These are phyloP conservation scores for Fusarium nematophilum DNA, from an alignment of 2,329 filamentous ascomycete genomes.

Conservation along the genomic window DNA sequence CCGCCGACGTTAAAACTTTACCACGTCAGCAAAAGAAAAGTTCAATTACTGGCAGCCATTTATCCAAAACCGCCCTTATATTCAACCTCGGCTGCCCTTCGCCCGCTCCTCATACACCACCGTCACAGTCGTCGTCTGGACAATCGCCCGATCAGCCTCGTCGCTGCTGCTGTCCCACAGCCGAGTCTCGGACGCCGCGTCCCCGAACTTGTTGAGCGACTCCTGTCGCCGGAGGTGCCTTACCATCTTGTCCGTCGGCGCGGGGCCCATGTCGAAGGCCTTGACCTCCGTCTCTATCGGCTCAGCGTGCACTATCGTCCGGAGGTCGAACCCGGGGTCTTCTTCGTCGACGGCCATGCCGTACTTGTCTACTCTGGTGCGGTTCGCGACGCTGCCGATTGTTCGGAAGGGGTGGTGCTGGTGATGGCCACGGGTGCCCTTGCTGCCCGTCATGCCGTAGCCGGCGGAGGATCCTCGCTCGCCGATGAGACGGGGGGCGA, in stretches of 20 bases:
- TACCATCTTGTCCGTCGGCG: conserved; percentile 25
- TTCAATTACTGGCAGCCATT: neutral
- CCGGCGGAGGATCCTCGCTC: conserved; percentile 26
- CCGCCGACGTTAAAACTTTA: no score
- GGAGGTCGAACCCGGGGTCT: conserved; percentile 33
- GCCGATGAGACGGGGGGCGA: conserved; percentile 41
- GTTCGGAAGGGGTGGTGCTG: conserved; percentile 32
- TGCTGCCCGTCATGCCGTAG: conserved; percentile 9
- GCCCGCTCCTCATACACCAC: conserved; percentile 36
- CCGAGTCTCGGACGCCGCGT: conserved; percentile 14
- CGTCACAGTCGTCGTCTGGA: conserved; percentile 41
- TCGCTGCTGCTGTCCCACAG: conserved; percentile 27
- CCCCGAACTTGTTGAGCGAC: conserved; percentile 37
- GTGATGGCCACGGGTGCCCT: conserved; percentile 9
- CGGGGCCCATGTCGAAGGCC: conserved; percentile 17
- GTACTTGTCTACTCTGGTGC: conserved; percentile 15
- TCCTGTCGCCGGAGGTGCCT: conserved; percentile 37
- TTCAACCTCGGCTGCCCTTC: neutral
- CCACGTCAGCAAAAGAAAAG: no score
- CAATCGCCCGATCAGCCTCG: conserved; percentile 36
- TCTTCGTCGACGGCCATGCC: conserved; percentile 16
- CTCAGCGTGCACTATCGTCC: conserved; percentile 36
- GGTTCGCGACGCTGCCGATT: conserved; percentile 21
- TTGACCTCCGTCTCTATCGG: conserved; percentile 32
- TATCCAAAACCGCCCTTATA: neutral